Base-by-base conservation (phyloP, 331 rosid species). In the Malus hybrid region DNA sequence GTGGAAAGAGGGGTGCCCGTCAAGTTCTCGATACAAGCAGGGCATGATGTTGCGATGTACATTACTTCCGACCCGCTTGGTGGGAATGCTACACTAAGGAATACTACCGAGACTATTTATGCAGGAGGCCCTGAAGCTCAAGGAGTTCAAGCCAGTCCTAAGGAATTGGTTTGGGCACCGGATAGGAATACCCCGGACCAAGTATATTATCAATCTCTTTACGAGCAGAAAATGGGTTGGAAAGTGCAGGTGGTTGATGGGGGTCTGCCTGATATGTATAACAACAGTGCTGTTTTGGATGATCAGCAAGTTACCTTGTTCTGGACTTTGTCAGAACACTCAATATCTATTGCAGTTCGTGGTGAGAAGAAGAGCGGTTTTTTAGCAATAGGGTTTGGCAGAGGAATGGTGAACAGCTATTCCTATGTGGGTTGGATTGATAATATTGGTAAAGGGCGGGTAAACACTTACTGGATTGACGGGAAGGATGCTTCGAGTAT, bases 1-100 rank as follows among this genome's bases (percentile, higher is more conserved):
- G 97, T 93, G 14, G 98, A 93, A 76, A 86, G 97, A 81, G 97
- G 98, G 74, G 93, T 93, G 82, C 93, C 86, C 0, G 94, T 93
- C 75, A 89, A 78, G 79, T 93, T 93, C 74, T 93, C 93, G 0
- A 85, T 93, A 50, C 94, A 93, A 77, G 96, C 97, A 0, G 98
- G 97, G 63, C 97, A 93, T 70, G 87, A 86, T 70, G 94, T 91
- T 74, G 94, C 96, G 0, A 84, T 91, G 64, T 93, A 93, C 75
- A 74, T 93, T 66, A 91, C 97, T 68, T 91, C 97, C 0, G 98
- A 93, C 77, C 88, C 92, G 7, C 75, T 93, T 52, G 98, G 98
- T 12, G 96, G 97, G 61, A 93, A 91, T 85, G 97, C 95, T 15
- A 93, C 96, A 0, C 32, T 74, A 72, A 91, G 98, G 86, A 88